Conservation (phyloP, 2,329 filamentous ascomycete genomes). For the Epichloe typhina region DNA sequence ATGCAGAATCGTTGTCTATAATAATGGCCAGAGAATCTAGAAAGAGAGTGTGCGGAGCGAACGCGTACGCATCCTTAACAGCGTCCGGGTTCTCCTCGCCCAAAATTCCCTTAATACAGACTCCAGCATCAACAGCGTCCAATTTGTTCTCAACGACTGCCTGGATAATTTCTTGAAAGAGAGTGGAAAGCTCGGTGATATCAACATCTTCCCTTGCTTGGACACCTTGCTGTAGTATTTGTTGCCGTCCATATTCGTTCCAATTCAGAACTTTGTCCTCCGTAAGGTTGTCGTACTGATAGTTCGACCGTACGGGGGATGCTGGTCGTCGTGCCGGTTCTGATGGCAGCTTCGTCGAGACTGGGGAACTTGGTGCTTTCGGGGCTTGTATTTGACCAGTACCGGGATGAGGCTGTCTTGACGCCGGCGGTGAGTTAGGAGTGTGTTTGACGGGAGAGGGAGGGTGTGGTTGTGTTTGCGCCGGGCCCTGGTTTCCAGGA, state of each 20-base stretch:
- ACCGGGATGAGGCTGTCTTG: constrained; percentile 8
- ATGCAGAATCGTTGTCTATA: constrained; percentile 51
- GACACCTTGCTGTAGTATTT: constrained; percentile 51
- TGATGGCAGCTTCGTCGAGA: constrained; percentile 10
- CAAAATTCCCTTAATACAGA: constrained; percentile 61
- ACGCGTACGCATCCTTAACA: constrained; percentile 34
- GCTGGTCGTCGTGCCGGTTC: constrained; percentile 9
- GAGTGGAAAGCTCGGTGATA: constrained; percentile 49
- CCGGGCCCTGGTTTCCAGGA: constrained; percentile 10
- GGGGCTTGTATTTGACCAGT: not conserved
- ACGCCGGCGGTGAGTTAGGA: not conserved
- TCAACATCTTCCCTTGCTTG: constrained; percentile 56
- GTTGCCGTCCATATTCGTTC: constrained; percentile 51
- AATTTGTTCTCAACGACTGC: constrained; percentile 59
- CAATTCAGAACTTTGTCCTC: constrained; percentile 55
- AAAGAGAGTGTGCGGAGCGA: constrained; percentile 59
- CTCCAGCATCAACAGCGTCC: constrained; percentile 54
- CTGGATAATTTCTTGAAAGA: constrained; percentile 78
- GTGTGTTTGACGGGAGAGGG: constrained; percentile 12
- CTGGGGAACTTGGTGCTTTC: constrained; percentile 9
- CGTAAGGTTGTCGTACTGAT: constrained; percentile 65
- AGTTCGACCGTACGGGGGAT: constrained; percentile 32
- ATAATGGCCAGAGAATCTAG: constrained; percentile 73
- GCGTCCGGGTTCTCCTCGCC: constrained; percentile 39
- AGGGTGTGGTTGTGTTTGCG: constrained; percentile 11